A percentile compares a stretch with the other conserved stretches of the same genome.
Conservation (phyloP, 805 yeast genomes). For the Ogataea pilisensis region DNA sequence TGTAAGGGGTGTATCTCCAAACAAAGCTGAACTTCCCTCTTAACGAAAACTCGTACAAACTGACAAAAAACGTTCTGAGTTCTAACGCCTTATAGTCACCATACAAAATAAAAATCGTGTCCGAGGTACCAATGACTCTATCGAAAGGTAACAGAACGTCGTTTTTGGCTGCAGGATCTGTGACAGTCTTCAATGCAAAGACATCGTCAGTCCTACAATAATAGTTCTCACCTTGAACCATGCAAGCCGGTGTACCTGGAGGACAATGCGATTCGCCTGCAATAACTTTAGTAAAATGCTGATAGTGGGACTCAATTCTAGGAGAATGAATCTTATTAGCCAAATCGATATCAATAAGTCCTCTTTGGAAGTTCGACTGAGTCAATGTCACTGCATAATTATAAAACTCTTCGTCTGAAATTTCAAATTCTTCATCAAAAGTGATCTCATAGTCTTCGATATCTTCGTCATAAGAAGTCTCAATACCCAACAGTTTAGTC, state of each 20-base stretch:
- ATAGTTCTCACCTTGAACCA: slow-evolving; percentile 42
- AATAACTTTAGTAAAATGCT: slow-evolving; percentile 39
- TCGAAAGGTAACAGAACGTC: slow-evolving; percentile 46
- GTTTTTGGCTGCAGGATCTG: slow-evolving; percentile 12
- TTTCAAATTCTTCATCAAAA: slow-evolving; percentile 14
- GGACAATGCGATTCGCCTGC: slow-evolving; percentile 25
- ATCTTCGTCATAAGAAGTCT: slow-evolving; percentile 22
- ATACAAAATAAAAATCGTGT: slow-evolving; percentile 47
- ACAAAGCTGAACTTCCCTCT: slow-evolving; percentile 67
- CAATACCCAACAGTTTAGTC: slow-evolving; percentile 25
- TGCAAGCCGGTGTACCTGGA: slow-evolving; percentile 40
- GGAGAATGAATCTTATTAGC: slow-evolving; percentile 53
- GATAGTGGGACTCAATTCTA: slow-evolving; percentile 59
- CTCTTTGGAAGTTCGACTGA: slow-evolving; percentile 6
- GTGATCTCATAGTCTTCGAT: slow-evolving; percentile 29
- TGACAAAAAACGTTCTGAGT: slow-evolving; percentile 54
- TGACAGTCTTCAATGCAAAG: slow-evolving; percentile 67
- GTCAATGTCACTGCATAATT: slow-evolving; percentile 16
- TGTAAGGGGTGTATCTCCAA: slow-evolving; percentile 62
- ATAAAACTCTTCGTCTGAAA: slow-evolving; percentile 27
- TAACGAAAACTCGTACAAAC: slow-evolving; percentile 54
- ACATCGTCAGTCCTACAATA: slow-evolving; percentile 70
- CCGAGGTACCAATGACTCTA: slow-evolving; percentile 51
- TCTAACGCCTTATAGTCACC: slow-evolving; percentile 53
- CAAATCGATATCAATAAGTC: slow-evolving; percentile 39